Evolutionary conservation across 2,329 filamentous ascomycete genomes (phyloP).

Genomic region (Trichoderma simmonsii): DNA sequence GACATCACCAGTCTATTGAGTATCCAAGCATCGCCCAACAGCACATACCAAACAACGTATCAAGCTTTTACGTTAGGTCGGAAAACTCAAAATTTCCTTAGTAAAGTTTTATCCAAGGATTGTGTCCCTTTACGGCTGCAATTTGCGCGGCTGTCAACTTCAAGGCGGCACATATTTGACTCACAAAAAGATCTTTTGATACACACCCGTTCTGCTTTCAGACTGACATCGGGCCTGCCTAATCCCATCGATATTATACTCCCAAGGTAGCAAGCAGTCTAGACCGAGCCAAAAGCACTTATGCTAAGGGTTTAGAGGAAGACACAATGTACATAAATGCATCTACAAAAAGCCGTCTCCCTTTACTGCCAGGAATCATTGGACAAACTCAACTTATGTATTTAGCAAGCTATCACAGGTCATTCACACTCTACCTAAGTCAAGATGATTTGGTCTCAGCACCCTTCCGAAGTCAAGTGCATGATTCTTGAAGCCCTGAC

Average conservation of each 20-base stretch:
- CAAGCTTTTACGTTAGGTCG: not conserved
- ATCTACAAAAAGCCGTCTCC: not conserved
- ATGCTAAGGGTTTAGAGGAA: not conserved
- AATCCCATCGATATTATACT: not conserved
- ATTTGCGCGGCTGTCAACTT: not conserved
- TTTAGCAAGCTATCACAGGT: not conserved
- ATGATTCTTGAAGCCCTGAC: constrained; percentile 24
- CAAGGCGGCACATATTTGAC: not conserved
- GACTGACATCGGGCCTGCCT: not conserved
- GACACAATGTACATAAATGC: not conserved
- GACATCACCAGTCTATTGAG: not conserved
- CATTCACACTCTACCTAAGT: not conserved
- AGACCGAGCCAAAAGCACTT: not conserved
- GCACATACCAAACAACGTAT: not conserved
- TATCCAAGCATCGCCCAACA: not conserved
- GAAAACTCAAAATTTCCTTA: not conserved
- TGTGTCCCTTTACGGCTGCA: not conserved
- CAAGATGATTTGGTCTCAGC: constrained; percentile 10
- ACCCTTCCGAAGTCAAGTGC: not conserved
- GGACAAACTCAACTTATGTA: not conserved
- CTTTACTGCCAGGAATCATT: not conserved
- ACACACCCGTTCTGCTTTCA: not conserved
- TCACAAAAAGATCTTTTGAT: not conserved
- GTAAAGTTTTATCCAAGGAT: not conserved
- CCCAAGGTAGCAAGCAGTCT: not conserved